Evolutionary conservation across 1,284 basidiomycete genomes (phyloP), one percentile per base, ranked within the genome.

Genomic region (Erythrobasidium hasegawianum): DNA sequence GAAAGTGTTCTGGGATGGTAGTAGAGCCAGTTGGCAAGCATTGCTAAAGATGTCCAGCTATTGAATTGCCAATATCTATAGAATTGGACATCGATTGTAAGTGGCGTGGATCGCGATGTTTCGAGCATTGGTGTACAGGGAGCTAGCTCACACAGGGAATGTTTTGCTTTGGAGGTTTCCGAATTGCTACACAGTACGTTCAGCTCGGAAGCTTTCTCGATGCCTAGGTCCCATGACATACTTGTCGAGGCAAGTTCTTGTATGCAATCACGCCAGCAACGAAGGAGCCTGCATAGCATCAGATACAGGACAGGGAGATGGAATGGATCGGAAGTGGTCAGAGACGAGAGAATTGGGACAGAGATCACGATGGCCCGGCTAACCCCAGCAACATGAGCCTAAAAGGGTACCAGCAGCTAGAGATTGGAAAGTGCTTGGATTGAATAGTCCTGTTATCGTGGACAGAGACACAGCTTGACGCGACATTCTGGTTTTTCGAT

Each of bases 121-220:
- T n/a, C n/a, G n/a, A n/a, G n/a, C n/a, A n/a, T n/a, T n/a, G n/a
- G n/a, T n/a, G n/a, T n/a, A n/a, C n/a, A n/a, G n/a, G n/a, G n/a
- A n/a, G n/a, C n/a, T n/a, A n/a, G 59, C 59, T 20, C 62, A 72
- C 27, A 54, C 57, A 0, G 72, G 72, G 54, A 72, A 72, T 29
- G 71, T 58, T 33, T 64, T 58, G 33, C 67, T 64, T 43, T 73
- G 72, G 8, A 73, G 71, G 33, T 69, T 57, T 43, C 70, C 71
- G 57, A 73, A 73, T 41, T 69, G 68, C 64, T 59, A 5, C 3
- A 13, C 20, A 16, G 16, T 14, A 18, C 0, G n/a, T 27, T 24
- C 1, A 27, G 9, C 18, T 18, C 2, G 29, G 16, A 27, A 45
- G 41, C 2, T 47, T 11, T 4, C 3, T 22, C 13, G 22, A 24